Evolutionary conservation across 2,329 filamentous ascomycete genomes (phyloP).

Genomic region (Fulvia fulva): DNA sequence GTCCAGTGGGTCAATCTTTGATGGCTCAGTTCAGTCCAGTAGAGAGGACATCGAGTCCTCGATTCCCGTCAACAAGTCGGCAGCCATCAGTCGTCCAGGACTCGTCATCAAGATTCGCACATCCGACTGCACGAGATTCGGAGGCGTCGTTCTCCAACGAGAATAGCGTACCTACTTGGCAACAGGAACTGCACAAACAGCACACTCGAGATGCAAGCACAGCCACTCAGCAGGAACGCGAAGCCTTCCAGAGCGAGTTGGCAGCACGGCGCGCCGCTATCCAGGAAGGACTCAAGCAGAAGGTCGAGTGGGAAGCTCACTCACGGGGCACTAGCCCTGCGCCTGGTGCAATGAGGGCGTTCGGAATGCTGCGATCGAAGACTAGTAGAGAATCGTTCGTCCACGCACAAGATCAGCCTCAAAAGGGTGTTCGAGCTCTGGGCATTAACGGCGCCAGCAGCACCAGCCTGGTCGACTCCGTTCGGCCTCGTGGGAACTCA

Average conservation of each 20-base stretch:
- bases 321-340: conserved; percentile 35
- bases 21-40: not conserved
- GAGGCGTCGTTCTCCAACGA: conserved; percentile 16
- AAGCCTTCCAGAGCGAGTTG: conserved; percentile 70
- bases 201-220: conserved; percentile 50
- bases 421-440: conserved; percentile 48
- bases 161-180: conserved; percentile 39
- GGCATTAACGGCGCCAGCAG: conserved; percentile 54
- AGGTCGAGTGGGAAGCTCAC: conserved; percentile 52
- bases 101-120: not conserved
- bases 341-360: conserved; percentile 48
- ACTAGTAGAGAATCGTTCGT: conserved; percentile 64
- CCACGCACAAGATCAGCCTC: conserved; percentile 41
- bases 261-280: conserved; percentile 67
- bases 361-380: conserved; percentile 63
- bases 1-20: not conserved
- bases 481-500: conserved; percentile 25
- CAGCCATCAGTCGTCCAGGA: conserved; percentile 16
- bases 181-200: conserved; percentile 45
- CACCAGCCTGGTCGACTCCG: conserved; percentile 31
- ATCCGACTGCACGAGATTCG: not conserved
- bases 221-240: conserved; percentile 54
- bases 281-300: conserved; percentile 65
- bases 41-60: not conserved
- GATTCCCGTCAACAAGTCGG: conserved; percentile 13